Evolutionary conservation across 2,329 filamentous ascomycete genomes (phyloP).

Genomic region (Colletotrichum tabaci): DNA sequence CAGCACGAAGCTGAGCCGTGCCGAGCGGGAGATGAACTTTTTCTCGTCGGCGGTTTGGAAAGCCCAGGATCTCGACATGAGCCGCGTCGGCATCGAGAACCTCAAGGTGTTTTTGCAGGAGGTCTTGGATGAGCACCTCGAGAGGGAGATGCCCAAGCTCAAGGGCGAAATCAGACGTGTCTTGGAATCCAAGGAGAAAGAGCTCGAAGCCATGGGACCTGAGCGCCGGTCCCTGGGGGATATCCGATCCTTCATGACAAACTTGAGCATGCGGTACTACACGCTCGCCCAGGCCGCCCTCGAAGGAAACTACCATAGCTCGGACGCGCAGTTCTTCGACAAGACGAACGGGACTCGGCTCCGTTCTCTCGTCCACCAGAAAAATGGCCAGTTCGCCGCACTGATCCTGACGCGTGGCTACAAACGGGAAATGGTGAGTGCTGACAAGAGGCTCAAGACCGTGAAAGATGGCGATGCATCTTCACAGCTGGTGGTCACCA

Average conservation of each 20-base stretch:
- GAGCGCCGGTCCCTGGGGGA: constrained; percentile 61
- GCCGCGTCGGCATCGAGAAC: constrained; percentile 61
- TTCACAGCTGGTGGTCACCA: constrained; percentile 42
- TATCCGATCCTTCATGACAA: constrained; percentile 63
- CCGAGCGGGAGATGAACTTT: constrained; percentile 56
- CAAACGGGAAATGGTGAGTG: constrained; percentile 51
- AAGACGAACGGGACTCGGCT: constrained; percentile 61
- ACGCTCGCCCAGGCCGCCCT: constrained; percentile 61
- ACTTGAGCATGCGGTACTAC: constrained; percentile 61
- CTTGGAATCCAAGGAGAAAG: constrained; percentile 47
- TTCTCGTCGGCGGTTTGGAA: constrained; percentile 60
- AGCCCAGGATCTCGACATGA: constrained; percentile 47
- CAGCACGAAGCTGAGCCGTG: constrained; percentile 51
- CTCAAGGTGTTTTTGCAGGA: constrained; percentile 66
- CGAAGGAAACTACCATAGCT: constrained; percentile 63
- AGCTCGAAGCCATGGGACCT: constrained; percentile 64
- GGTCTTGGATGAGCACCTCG: constrained; percentile 64
- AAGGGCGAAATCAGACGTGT: constrained; percentile 55
- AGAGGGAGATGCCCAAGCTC: constrained; percentile 54
- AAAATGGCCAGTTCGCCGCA: constrained; percentile 62
- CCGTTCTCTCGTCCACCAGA: constrained; percentile 68
- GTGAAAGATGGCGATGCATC: constrained; percentile 1
- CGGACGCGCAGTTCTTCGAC: constrained; percentile 63
- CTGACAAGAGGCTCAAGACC: not conserved
- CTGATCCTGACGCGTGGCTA: constrained; percentile 60